Percentiles rank a stretch among this genome's conserved stretches.
Conservation (phyloP, 1,139 yeast species). For the Debaryomyces psychrophilus region DNA sequence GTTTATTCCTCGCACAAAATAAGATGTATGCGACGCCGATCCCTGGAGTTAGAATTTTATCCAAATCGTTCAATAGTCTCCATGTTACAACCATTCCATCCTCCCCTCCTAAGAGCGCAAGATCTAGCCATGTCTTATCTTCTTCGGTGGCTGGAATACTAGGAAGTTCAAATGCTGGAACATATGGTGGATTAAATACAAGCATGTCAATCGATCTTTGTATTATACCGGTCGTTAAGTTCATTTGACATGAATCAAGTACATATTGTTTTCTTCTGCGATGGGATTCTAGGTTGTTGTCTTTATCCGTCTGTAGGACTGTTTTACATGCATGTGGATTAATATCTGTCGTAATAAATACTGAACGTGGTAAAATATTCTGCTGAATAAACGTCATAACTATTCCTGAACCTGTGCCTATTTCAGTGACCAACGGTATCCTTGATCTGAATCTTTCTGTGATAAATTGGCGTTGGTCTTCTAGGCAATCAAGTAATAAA, state of each 20-base stretch:
- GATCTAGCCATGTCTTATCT: conserved; percentile 73
- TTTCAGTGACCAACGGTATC: conserved; percentile 69
- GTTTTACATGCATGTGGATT: conserved; percentile 75
- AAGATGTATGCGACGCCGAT: conserved; percentile 78
- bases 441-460: conserved; percentile 27
- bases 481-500: conserved; percentile 77
- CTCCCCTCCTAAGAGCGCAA: conserved; percentile 85
- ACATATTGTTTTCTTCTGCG: conserved; percentile 17
- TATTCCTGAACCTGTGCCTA: conserved; percentile 92
- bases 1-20: conserved; percentile 87
- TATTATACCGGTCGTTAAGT: conserved; percentile 56
- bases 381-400: conserved; percentile 73
- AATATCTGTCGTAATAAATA: conserved; percentile 72
- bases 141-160: conserved; percentile 53
- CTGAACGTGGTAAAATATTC: conserved; percentile 50
- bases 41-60: conserved; percentile 43
- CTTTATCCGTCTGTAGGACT: conserved; percentile 51
- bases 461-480: conserved; percentile 50
- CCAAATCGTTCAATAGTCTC: conserved; percentile 56
- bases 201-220: conserved; percentile 60
- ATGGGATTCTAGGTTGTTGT: conserved; percentile 40
- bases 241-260: conserved; percentile 63
- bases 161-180: conserved; percentile 75
- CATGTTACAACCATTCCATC: conserved; percentile 89
- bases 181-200: conserved; percentile 94